These are phyloP conservation scores for Lactarius tabidus DNA, from an alignment of 768 basidiomycete species.

Conservation along the genomic window DNA sequence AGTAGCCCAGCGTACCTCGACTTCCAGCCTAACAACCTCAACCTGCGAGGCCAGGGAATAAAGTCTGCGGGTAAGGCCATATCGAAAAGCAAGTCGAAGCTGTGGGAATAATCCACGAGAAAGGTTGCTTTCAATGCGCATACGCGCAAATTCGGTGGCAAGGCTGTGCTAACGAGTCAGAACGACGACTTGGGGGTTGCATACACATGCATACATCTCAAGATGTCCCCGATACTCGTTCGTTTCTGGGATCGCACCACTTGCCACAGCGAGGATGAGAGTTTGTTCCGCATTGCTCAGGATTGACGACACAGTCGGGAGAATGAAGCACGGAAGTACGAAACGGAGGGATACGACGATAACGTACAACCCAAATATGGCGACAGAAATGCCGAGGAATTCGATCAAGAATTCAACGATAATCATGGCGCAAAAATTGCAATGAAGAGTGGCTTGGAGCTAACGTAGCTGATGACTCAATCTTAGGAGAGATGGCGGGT, in stretches of 20 bases:
- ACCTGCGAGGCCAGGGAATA: background rate
- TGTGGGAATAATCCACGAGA: background rate
- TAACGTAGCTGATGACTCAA: background rate
- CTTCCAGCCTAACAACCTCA: background rate
- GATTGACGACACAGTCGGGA: background rate
- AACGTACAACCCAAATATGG: background rate
- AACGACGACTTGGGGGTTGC: background rate
- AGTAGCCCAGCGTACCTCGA: background rate
- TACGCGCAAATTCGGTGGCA: background rate
- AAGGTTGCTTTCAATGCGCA: conserved; percentile 5
- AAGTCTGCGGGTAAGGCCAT: conserved; percentile 4
- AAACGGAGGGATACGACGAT: background rate
- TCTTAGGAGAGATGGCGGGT: background rate
- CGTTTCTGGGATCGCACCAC: background rate
- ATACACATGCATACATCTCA: background rate
- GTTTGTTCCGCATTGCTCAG: background rate
- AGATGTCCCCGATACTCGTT: background rate
- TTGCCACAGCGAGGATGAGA: background rate
- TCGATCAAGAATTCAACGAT: background rate
- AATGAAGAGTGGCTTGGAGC: background rate
- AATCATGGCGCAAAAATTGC: background rate
- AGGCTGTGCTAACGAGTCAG: background rate
- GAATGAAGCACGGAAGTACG: background rate
- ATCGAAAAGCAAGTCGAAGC: background rate
- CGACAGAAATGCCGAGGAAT: background rate